Conservation (phyloP, 176 grass and related monocot genomes). For the Dendrocalamus sinicus region DNA sequence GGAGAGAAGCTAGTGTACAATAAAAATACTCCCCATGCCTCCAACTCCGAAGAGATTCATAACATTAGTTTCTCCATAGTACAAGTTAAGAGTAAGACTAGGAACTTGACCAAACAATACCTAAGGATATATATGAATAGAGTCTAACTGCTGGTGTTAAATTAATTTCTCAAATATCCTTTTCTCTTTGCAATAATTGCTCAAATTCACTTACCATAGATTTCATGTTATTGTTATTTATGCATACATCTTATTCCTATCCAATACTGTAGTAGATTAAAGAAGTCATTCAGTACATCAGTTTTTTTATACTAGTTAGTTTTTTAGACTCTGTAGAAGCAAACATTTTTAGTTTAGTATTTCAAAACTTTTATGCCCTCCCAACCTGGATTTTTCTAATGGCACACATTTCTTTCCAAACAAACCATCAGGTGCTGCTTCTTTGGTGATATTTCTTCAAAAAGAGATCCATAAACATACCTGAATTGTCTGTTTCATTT, state of each 20-base stretch:
- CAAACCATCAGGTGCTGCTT: slow-evolving; percentile 66
- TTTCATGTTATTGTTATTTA: slow-evolving; percentile 4
- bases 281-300: not conserved
- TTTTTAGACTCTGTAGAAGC: not conserved
- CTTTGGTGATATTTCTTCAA: slow-evolving; percentile 89
- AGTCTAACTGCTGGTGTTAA: not conserved
- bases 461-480: slow-evolving; percentile 87
- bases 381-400: not conserved
- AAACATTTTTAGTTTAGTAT: not conserved
- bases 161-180: slow-evolving; percentile 1
- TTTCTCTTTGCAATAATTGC: not conserved
- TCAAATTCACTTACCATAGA: not conserved
- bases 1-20: not conserved
- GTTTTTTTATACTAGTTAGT: not conserved
- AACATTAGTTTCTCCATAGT: not conserved
- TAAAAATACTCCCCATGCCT: not conserved
- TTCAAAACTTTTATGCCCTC: not conserved
- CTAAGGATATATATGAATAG: not conserved
- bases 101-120: not conserved
- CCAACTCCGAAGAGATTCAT: not conserved
- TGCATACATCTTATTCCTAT: slow-evolving; percentile 11
- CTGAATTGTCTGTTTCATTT: slow-evolving; percentile 66
- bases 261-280: not conserved
- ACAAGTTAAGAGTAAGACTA: not conserved
- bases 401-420: slow-evolving; percentile 4